Evolutionary conservation across 192 early-diverging fungal species (phyloP).

Genomic region (Linnemannia hyalina): DNA sequence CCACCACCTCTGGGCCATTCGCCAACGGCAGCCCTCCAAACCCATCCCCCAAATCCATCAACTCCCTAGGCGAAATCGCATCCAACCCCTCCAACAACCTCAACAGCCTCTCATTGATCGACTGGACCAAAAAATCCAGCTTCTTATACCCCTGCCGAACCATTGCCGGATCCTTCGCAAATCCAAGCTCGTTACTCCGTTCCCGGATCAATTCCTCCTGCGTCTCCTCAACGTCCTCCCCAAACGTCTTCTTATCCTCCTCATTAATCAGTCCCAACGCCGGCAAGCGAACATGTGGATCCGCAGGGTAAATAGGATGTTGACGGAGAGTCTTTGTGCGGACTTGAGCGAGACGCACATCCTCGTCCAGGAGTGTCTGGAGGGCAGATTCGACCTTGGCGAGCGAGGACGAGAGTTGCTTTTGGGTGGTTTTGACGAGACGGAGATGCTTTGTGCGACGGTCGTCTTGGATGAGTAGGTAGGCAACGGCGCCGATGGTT

Average conservation of each 20-base stretch:
- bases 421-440: slow-evolving; percentile 28
- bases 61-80: slow-evolving; percentile 44
- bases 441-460: slow-evolving; percentile 45
- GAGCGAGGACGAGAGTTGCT: slow-evolving; percentile 21
- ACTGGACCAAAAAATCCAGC: slow-evolving; percentile 39
- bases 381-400: slow-evolving; percentile 24
- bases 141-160: slow-evolving; percentile 48
- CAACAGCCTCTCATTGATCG: slow-evolving; percentile 35
- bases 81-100: slow-evolving; percentile 34
- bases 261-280: slow-evolving; percentile 26
- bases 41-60: slow-evolving; percentile 50
- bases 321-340: slow-evolving; percentile 32
- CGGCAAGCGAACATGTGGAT: slow-evolving; percentile 27
- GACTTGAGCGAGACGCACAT: slow-evolving; percentile 47
- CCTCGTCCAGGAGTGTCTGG: slow-evolving; percentile 18
- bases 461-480: slow-evolving; percentile 54
- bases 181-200: slow-evolving; percentile 16
- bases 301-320: slow-evolving; percentile 23
- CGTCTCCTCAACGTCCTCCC: slow-evolving; percentile 27
- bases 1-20: slow-evolving; percentile 28
- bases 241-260: slow-evolving; percentile 24
- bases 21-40: slow-evolving; percentile 26
- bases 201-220: slow-evolving; percentile 39
- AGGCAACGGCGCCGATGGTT: slow-evolving; percentile 39
- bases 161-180: slow-evolving; percentile 25